Percentiles rank a stretch among this genome's conserved stretches.
Evolutionary conservation across 139 green algal species (phyloP).

Genomic region (Chlorokybus atmophyticus): DNA sequence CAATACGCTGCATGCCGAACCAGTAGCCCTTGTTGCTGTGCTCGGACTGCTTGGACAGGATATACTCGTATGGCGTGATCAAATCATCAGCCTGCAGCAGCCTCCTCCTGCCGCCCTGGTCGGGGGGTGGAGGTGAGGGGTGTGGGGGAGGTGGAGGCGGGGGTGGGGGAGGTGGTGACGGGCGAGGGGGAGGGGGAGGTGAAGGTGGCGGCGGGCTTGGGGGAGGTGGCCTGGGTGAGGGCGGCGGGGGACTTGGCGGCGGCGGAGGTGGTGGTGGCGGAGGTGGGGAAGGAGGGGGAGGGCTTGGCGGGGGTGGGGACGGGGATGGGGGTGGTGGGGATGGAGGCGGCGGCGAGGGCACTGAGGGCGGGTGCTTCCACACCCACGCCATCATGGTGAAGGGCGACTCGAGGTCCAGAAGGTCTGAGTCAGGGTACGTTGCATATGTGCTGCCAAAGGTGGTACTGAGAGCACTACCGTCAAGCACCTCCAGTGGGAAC

Average conservation of each 20-base stretch:
- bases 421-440: constrained; percentile 14
- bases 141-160: too few species aligned
- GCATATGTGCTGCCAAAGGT: neutral
- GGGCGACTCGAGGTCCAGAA: constrained; percentile 5
- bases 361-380: too few species aligned
- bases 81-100: constrained; percentile 4
- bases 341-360: neutral
- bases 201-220: too few species aligned
- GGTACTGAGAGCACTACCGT: constrained; percentile 7
- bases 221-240: too few species aligned
- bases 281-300: too few species aligned
- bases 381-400: constrained; percentile 19
- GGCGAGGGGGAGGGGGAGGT: too few species aligned
- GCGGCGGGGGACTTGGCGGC: too few species aligned
- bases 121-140: too few species aligned
- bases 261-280: too few species aligned
- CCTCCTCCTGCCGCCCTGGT: too few species aligned
- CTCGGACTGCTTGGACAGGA: constrained; percentile 20
- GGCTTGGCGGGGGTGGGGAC: too few species aligned
- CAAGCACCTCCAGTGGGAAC: constrained; percentile 15
- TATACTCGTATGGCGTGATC: constrained; percentile 6
- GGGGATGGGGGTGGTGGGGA: neutral
- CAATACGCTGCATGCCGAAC: constrained; percentile 7
- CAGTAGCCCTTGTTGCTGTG: constrained; percentile 22
- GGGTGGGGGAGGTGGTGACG: too few species aligned